phyloP scores from a whole-genome alignment of 345 rosid genomes.

The Hibiscus mutabilis region DNA sequence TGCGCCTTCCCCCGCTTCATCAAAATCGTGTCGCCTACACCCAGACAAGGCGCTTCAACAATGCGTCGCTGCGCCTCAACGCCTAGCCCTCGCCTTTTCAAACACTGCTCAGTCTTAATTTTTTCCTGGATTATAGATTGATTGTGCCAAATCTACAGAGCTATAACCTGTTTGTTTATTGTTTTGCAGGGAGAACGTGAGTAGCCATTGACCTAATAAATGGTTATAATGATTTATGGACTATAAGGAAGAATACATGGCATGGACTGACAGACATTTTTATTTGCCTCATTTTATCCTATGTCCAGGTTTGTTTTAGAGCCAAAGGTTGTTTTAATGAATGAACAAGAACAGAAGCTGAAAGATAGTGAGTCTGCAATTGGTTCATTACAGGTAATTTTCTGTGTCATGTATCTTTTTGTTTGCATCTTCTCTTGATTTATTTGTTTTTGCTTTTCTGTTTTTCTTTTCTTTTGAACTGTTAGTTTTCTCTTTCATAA shows the following conservation, averaged over 20 bases:
- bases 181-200: constrained; percentile 94
- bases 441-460: not conserved
- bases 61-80: too few relatives aligned
- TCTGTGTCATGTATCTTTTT: not conserved
- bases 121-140: not conserved
- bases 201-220: constrained; percentile 24
- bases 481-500: not conserved
- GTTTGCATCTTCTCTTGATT: not conserved
- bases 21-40: too few relatives aligned
- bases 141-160: not conserved
- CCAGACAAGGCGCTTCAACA: too few relatives aligned
- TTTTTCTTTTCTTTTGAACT: not conserved
- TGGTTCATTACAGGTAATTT: constrained; percentile 59
- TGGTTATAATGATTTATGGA: constrained; percentile 3
- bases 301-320: constrained; percentile 77
- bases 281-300: constrained; percentile 16
- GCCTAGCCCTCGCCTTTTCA: too few relatives aligned
- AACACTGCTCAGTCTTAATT: not conserved
- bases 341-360: constrained; percentile 78
- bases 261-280: constrained; percentile 16
- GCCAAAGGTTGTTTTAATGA: constrained; percentile 54
- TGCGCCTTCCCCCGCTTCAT: too few relatives aligned
- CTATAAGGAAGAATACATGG: constrained; percentile 7
- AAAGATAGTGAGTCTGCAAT: constrained; percentile 84
- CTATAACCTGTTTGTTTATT: constrained; percentile 11